Evolutionary conservation across 2,329 filamentous ascomycete species (phyloP).

Genomic region (Epichloe sibirici): DNA sequence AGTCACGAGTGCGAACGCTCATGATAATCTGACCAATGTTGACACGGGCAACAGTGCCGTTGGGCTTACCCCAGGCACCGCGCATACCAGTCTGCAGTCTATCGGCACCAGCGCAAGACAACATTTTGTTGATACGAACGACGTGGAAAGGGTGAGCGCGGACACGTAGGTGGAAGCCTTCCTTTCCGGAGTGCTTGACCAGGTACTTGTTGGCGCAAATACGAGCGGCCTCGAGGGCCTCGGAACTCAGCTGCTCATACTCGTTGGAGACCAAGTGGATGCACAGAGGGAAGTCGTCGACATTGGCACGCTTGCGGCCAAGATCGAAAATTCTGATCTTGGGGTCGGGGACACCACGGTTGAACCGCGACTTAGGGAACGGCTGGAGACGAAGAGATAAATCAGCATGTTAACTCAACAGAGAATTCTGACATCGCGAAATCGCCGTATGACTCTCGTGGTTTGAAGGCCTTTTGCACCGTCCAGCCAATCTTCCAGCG

Average conservation of each 20-base stretch:
- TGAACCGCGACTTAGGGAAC: constrained; percentile 99
- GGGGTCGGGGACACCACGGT: constrained; percentile 88
- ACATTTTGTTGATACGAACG: constrained; percentile 99
- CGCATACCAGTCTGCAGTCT: constrained; percentile 99
- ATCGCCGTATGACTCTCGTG: neutral
- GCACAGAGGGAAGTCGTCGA: constrained; percentile 99
- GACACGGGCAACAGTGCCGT: constrained; percentile 97
- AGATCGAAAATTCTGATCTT: constrained; percentile 98
- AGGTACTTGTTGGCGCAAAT: constrained; percentile 99
- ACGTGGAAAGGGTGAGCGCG: constrained; percentile 99
- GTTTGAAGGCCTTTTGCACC: neutral
- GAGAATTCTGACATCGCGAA: neutral
- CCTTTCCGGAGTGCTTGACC: constrained; percentile 60
- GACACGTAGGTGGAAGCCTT: constrained; percentile 62
- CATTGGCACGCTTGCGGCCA: constrained; percentile 94
- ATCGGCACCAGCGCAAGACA: constrained; percentile 99
- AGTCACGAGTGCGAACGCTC: constrained; percentile 92
- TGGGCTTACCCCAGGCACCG: constrained; percentile 99
- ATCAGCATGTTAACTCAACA: neutral
- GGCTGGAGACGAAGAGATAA: constrained; percentile 39
- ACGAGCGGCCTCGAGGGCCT: constrained; percentile 98
- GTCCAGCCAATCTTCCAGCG: neutral
- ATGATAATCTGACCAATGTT: constrained; percentile 99
- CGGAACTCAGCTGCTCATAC: constrained; percentile 99
- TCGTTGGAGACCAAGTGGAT: constrained; percentile 99